These are phyloP conservation scores for Tolypocladium tundrense DNA, from an alignment of 2,329 filamentous ascomycete species.

Conservation along the genomic window DNA sequence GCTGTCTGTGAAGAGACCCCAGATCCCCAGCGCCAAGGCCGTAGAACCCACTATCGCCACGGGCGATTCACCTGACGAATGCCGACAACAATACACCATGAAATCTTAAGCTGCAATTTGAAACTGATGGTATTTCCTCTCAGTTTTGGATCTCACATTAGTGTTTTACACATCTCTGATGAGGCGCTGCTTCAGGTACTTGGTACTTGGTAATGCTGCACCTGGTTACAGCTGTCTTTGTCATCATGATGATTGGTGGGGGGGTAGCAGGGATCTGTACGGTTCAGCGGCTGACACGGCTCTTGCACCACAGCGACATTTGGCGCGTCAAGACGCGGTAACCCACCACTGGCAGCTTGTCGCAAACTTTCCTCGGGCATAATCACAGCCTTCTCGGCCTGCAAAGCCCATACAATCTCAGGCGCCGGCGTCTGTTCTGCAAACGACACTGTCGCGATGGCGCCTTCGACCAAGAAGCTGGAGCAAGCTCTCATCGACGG, in stretches of 20 bases:
- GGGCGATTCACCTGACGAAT: background rate
- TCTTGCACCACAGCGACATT: background rate
- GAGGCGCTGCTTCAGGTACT: background rate
- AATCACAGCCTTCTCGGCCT: background rate
- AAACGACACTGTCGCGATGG: conserved; percentile 19
- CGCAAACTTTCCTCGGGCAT: background rate
- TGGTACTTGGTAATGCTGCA: background rate
- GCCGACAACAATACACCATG: background rate
- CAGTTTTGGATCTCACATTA: background rate
- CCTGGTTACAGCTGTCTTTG: background rate
- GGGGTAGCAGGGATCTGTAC: background rate
- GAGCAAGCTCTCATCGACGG: conserved; percentile 35
- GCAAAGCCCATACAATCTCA: background rate
- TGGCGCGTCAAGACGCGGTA: conserved; percentile 7
- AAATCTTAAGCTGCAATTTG: background rate
- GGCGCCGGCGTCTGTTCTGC: background rate
- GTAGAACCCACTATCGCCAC: background rate
- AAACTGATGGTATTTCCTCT: background rate
- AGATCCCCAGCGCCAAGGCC: background rate
- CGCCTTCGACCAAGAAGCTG: conserved; percentile 29
- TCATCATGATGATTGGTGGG: background rate
- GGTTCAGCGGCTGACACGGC: background rate
- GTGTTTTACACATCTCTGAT: background rate
- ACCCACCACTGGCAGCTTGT: background rate
- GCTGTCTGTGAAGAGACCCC: background rate